phyloP scores from a whole-genome alignment of 192 early-diverging fungal species.

The Coemansia sp. region DNA sequence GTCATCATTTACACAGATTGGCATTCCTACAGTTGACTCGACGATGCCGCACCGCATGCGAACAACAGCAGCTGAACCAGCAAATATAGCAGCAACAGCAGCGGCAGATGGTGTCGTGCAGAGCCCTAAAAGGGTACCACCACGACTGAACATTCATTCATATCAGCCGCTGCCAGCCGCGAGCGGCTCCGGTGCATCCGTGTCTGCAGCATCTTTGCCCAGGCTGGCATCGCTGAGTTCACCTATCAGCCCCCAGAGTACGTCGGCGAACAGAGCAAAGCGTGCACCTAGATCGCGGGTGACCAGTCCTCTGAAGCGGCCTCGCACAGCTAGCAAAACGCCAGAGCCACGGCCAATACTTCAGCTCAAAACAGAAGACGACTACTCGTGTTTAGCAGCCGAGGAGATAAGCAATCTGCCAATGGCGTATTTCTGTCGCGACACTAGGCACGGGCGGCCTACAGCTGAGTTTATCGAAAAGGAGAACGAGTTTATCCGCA shows the following conservation, averaged over 20 bases:
- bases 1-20: neutral
- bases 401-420: slow-evolving; percentile 44
- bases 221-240: slow-evolving; percentile 42
- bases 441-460: slow-evolving; percentile 36
- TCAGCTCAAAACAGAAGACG: slow-evolving; percentile 30
- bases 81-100: neutral
- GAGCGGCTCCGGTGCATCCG: neutral
- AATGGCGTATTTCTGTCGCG: slow-evolving; percentile 45
- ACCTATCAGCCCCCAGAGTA: neutral
- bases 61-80: neutral
- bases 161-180: neutral
- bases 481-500: slow-evolving; percentile 37
- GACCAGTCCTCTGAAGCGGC: slow-evolving; percentile 18
- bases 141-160: slow-evolving; percentile 1
- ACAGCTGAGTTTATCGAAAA: slow-evolving; percentile 42
- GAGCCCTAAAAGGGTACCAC: neutral
- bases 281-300: slow-evolving; percentile 4
- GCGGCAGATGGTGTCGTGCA: neutral
- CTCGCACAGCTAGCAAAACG: slow-evolving; percentile 25
- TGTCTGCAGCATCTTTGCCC: slow-evolving; percentile 1
- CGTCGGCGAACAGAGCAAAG: neutral
- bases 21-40: slow-evolving; percentile 3
- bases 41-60: neutral
- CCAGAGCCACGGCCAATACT: slow-evolving; percentile 24
- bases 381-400: slow-evolving; percentile 22